Conservation (phyloP, 768 basidiomycete species). For the Ramaria rubella region DNA sequence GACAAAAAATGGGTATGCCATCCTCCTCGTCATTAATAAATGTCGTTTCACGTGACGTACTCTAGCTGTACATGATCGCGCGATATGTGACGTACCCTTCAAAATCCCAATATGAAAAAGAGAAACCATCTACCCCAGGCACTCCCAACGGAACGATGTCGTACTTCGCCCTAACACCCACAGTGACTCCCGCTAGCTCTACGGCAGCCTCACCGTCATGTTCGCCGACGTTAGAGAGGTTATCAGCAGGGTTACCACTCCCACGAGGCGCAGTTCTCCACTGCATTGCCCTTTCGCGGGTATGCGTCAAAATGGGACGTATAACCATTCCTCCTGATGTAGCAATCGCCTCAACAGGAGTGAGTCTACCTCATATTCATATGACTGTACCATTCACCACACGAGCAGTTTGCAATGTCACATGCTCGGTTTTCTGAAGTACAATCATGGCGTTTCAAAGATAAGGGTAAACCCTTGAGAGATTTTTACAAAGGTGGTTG, state of each 20-base stretch:
- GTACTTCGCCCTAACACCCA: background rate
- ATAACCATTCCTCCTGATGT: slow-evolving; percentile 69
- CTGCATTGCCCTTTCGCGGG: slow-evolving; percentile 54
- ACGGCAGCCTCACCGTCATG: background rate
- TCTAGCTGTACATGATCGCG: slow-evolving; percentile 54
- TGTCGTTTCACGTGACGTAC: background rate
- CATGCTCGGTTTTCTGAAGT: slow-evolving; percentile 9
- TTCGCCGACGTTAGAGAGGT: background rate
- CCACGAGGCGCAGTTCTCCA: slow-evolving; percentile 52
- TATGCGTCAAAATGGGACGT: slow-evolving; percentile 64
- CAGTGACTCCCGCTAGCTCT: background rate
- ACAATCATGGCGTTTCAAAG: slow-evolving; percentile 29
- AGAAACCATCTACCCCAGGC: background rate
- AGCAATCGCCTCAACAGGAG: slow-evolving; percentile 55
- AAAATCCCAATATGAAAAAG: slow-evolving; percentile 20
- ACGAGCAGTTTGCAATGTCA: slow-evolving; percentile 30
- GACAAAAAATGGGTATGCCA: slow-evolving; percentile 69
- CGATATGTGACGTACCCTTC: slow-evolving; percentile 56
- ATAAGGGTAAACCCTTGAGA: slow-evolving; percentile 26
- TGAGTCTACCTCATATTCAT: slow-evolving; percentile 22
- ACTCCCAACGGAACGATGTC: background rate
- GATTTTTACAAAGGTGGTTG: slow-evolving; percentile 53
- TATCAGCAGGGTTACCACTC: background rate
- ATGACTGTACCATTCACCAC: slow-evolving; percentile 18
- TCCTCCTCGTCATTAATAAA: background rate